These are phyloP conservation scores for Quercus bicolor DNA, from an alignment of 306 rosid species.

Conservation along the genomic window DNA sequence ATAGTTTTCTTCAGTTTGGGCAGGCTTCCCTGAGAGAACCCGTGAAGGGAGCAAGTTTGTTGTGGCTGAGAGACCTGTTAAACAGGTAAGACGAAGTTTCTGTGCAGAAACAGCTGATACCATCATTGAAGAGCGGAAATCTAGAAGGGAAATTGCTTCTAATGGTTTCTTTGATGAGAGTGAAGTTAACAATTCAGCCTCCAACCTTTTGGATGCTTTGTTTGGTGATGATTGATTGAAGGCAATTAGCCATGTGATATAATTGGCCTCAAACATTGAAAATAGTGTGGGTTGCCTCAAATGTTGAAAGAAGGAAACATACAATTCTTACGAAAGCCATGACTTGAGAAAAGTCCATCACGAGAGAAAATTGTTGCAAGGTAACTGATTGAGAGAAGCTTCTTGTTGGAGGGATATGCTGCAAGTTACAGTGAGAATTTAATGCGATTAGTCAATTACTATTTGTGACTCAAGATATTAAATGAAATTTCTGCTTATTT, in stretches of 20 bases:
- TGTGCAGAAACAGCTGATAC: slow-evolving; percentile 58
- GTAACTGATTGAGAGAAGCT: slow-evolving; percentile 1
- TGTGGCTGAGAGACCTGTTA: slow-evolving; percentile 77
- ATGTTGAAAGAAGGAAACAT: slow-evolving; percentile 7
- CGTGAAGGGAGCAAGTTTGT: slow-evolving; percentile 89
- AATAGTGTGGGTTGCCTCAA: slow-evolving; percentile 7
- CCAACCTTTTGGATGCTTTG: slow-evolving; percentile 75
- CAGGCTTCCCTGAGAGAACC: slow-evolving; percentile 80
- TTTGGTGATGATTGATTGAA: slow-evolving; percentile 52
- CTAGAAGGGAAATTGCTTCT: slow-evolving; percentile 58
- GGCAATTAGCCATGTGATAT: slow-evolving; percentile 1
- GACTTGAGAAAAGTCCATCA: neutral
- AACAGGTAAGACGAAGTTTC: slow-evolving; percentile 58
- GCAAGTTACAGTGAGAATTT: slow-evolving; percentile 17
- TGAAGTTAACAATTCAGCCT: slow-evolving; percentile 48
- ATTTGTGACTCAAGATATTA: neutral
- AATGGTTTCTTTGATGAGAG: slow-evolving; percentile 75
- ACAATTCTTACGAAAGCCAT: neutral
- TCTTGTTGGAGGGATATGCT: slow-evolving; percentile 8
- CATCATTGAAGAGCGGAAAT: slow-evolving; percentile 68
- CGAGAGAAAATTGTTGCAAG: neutral
- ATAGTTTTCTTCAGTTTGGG: slow-evolving; percentile 71
- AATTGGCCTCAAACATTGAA: slow-evolving; percentile 11
- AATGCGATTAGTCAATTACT: slow-evolving; percentile 8
- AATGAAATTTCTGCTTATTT: slow-evolving; percentile 5